phyloP scores from a whole-genome alignment of 2,329 filamentous ascomycete species.

The Nemania serpens region DNA sequence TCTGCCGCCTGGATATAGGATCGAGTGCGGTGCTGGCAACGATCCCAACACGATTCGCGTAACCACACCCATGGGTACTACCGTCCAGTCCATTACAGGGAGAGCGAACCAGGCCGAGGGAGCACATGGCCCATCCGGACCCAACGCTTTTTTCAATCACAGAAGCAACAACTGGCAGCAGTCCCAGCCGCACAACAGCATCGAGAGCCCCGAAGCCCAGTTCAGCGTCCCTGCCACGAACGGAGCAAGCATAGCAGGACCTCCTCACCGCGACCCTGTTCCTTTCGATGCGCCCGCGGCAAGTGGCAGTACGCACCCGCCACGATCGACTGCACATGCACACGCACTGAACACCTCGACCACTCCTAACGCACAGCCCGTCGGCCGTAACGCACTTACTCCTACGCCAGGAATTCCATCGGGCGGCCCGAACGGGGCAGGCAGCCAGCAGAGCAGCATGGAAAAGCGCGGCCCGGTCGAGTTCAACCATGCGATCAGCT shows the following conservation, averaged over 20 bases:
- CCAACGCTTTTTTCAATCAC: conserved; percentile 53
- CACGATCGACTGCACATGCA: conserved; percentile 38
- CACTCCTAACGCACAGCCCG: conserved; percentile 49
- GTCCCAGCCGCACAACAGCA: conserved; percentile 60
- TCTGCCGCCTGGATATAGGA: conserved; percentile 90
- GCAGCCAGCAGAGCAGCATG: conserved; percentile 63
- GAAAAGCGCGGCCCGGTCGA: conserved; percentile 94
- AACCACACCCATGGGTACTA: conserved; percentile 97
- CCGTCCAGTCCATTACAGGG: conserved; percentile 80
- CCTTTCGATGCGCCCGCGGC: conserved; percentile 41
- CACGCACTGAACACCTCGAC: conserved; percentile 43
- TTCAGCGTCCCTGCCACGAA: conserved; percentile 63
- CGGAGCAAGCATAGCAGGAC: conserved; percentile 53
- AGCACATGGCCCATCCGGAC: conserved; percentile 43
- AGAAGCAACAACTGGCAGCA: conserved; percentile 60
- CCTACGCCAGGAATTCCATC: conserved; percentile 62
- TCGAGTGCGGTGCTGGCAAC: conserved; percentile 91
- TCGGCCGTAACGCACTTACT: conserved; percentile 58
- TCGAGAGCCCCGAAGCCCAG: conserved; percentile 66
- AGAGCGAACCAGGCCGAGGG: conserved; percentile 54
- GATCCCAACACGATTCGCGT: conserved; percentile 96
- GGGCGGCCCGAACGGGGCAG: conserved; percentile 65
- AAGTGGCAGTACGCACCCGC: conserved; percentile 39
- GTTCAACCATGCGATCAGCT: conserved; percentile 99
- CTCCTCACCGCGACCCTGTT: conserved; percentile 43